Conservation (phyloP, 257 asterid species). For the Rhazya stricta region DNA sequence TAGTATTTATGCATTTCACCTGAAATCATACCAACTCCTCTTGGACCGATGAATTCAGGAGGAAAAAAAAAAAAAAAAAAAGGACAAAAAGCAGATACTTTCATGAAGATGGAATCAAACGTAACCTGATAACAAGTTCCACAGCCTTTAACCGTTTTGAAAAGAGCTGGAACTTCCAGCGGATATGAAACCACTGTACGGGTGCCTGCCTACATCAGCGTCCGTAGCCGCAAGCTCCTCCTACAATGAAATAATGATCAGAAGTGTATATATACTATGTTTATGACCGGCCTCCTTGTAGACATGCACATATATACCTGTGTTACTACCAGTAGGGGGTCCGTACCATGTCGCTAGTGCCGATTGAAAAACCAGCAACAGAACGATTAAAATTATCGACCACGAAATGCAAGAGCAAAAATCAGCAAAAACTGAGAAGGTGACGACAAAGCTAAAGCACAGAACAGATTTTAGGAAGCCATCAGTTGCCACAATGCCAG, state of each 20-base stretch:
- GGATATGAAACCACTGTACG: slow-evolving; percentile 20
- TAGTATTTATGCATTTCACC: slow-evolving; percentile 19
- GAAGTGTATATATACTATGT: no score
- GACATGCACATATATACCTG: background rate
- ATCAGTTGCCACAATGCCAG: background rate
- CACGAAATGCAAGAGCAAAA: background rate
- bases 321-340: slow-evolving; percentile 23
- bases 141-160: slow-evolving; percentile 28
- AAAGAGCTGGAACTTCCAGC: slow-evolving; percentile 32
- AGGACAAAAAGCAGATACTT: background rate
- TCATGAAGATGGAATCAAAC: background rate
- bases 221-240: slow-evolving; percentile 43
- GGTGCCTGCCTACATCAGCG: slow-evolving; percentile 17
- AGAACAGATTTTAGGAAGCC: background rate
- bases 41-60: background rate
- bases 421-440: background rate
- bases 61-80: no score
- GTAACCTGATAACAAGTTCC: slow-evolving; percentile 38
- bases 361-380: slow-evolving; percentile 4
- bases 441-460: background rate
- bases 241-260: no score
- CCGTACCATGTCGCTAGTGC: slow-evolving; percentile 39
- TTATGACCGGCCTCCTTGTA: no score
- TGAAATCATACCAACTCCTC: background rate
- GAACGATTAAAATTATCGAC: background rate